Evolutionary conservation across 441 rosid species (phyloP).

Genomic region (Aleurites moluccanus): DNA sequence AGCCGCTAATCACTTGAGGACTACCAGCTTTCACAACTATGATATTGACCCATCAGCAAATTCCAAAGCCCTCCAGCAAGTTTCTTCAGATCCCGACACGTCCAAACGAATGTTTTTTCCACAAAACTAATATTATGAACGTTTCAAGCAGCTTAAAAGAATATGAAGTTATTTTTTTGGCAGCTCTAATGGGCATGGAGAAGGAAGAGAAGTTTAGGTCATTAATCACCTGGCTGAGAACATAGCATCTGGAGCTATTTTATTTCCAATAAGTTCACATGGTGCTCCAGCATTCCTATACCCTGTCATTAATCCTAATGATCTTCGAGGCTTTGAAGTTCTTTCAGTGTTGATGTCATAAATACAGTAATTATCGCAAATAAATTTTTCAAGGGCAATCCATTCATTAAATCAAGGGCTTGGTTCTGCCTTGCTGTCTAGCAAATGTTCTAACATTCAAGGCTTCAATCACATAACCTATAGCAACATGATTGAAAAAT

Average conservation of each 20-base stretch:
- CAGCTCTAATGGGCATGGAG: constrained; percentile 83
- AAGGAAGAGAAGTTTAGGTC: constrained; percentile 55
- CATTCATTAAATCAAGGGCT: constrained; percentile 18
- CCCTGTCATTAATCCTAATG: constrained; percentile 62
- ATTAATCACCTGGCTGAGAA: constrained; percentile 60
- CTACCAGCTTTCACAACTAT: constrained; percentile 64
- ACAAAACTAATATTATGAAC: constrained; percentile 55
- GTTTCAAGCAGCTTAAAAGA: constrained; percentile 41
- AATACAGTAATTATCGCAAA: constrained; percentile 67
- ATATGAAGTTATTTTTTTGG: constrained; percentile 68
- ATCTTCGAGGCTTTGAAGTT: constrained; percentile 66
- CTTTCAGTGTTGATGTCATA: constrained; percentile 65
- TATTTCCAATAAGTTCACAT: constrained; percentile 77
- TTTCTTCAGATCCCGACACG: constrained; percentile 56
- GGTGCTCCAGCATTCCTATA: constrained; percentile 84
- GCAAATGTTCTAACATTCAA: constrained; percentile 35
- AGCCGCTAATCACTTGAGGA: constrained; percentile 55
- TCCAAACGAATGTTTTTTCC: constrained; percentile 65
- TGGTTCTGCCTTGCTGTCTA: constrained; percentile 25
- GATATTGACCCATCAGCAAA: constrained; percentile 68
- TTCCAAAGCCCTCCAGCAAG: constrained; percentile 45
- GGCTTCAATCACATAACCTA: constrained; percentile 37
- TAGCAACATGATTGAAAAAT: constrained; percentile 39
- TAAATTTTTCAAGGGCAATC: constrained; percentile 27
- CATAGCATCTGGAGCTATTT: constrained; percentile 67